phyloP scores from a whole-genome alignment of 2,329 filamentous ascomycete species.

The Ascochyta koolunga region DNA sequence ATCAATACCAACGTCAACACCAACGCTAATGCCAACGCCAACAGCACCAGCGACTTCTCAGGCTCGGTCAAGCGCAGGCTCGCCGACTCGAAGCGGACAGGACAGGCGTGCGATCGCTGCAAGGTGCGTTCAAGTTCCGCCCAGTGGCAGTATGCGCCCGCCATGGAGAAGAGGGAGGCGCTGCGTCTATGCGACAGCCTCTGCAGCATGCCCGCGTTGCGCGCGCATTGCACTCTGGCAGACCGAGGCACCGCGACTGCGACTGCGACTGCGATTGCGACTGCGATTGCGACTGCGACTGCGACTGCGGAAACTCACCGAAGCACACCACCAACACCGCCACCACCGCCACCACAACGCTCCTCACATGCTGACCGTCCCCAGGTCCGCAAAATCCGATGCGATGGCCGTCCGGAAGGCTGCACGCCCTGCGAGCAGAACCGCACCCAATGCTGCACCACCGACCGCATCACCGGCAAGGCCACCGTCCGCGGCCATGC shows the following conservation, averaged over 20 bases:
- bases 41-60: conserved; percentile 43
- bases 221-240: not conserved
- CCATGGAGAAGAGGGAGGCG: not conserved
- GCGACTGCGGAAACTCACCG: no score
- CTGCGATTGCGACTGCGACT: not conserved
- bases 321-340: no score
- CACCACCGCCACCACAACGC: not conserved
- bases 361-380: conserved; percentile 6
- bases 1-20: no score
- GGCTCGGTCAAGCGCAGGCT: conserved; percentile 58
- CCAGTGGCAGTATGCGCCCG: not conserved
- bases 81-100: conserved; percentile 66
- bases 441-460: conserved; percentile 79
- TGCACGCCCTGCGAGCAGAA: conserved; percentile 82
- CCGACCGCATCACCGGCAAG: conserved; percentile 83
- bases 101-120: conserved; percentile 87
- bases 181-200: not conserved
- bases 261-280: not conserved
- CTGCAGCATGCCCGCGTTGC: not conserved
- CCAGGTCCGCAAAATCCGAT: conserved; percentile 84
- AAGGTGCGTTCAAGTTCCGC: conserved; percentile 61
- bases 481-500: conserved; percentile 80
- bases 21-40: not conserved
- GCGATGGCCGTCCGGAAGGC: conserved; percentile 78
- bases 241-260: conserved; percentile 9